Base-by-base conservation (phyloP, 345 rosid genomes). In the Brassica cretica region DNA sequence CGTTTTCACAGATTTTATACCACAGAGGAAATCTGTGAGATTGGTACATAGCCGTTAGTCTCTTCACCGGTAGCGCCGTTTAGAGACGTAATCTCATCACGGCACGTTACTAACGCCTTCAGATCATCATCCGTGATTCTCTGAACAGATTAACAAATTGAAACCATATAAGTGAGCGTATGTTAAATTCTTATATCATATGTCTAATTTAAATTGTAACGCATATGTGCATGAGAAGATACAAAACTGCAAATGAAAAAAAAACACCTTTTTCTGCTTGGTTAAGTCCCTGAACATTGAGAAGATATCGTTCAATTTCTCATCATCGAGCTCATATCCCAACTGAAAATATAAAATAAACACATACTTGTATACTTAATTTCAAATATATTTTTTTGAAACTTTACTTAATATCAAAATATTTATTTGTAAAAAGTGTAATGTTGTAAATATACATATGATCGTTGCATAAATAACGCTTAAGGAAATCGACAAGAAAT, bases 241-340 rank as follows among this genome's bases (percentile, higher is more conserved):
- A 64, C 9, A 70, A 10, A 37, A 15, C 6, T 11, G 1, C 35
- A 25, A 66, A 65, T 6, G 0, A 0, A 15, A 66, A 44, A 44
- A 1, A 7, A 65, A 19, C 33, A 93, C 96, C 96, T 91, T 95
- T 84, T 91, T 92, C 5, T 82, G 82, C 76, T 93, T 96, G 19
- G 99, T 96, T 53, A 95, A 88, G 6, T 90, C 86, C 79, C 88
- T 94, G 84, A 89, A 94, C 56, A 72, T 82, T 91, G 90, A 87
- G 81, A 94, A 92, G 30, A 92, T 81, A 33, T 44, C 87, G 64
- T 82, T 87, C 18, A 94, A 85, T 76, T 91, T 89, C 55, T 85
- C 90, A 71, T 87, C 90, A 66, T 84, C 85, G 73, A 92, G 63
- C 74, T 92, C 95, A 71, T 86, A 94, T 56, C 98, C 97, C 80